These are phyloP conservation scores for Fraxinus baroniana DNA, from an alignment of 305 asterid genomes.

Conservation along the genomic window DNA sequence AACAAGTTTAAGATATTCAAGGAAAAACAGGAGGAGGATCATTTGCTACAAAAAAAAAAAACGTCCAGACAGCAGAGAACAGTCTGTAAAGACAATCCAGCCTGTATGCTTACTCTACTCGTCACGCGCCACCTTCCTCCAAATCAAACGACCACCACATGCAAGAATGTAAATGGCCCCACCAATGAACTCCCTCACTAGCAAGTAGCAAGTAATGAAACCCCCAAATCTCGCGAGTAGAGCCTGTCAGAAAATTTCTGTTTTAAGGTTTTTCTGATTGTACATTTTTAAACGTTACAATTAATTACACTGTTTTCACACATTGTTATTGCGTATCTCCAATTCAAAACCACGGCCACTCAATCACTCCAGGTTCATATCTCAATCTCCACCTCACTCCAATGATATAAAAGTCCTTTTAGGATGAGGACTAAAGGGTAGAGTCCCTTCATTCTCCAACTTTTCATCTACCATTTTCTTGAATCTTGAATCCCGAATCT, in stretches of 20 bases:
- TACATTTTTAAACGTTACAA: background rate
- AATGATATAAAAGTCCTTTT: background rate
- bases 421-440: background rate
- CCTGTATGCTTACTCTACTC: background rate
- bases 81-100: background rate
- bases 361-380: slow-evolving; percentile 8
- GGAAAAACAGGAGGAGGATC: too few relatives aligned
- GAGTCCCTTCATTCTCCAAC: background rate
- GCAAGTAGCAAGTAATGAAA: too few relatives aligned
- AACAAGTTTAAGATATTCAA: too few relatives aligned
- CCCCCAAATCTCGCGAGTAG: too few relatives aligned
- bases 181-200: too few relatives aligned
- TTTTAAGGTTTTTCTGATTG: background rate
- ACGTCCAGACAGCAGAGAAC: background rate
- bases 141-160: background rate
- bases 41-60: too few relatives aligned
- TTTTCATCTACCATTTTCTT: background rate
- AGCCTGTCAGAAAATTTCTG: background rate
- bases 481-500: too few relatives aligned
- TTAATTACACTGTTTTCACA: background rate
- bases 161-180: background rate
- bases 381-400: slow-evolving; percentile 18
- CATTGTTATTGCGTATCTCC: background rate
- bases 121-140: background rate
- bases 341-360: background rate